Percentiles rank a stretch among this genome's conserved stretches.
Conservation (phyloP, 2,329 filamentous ascomycete genomes). For the Verticillium nonalfalfae region DNA sequence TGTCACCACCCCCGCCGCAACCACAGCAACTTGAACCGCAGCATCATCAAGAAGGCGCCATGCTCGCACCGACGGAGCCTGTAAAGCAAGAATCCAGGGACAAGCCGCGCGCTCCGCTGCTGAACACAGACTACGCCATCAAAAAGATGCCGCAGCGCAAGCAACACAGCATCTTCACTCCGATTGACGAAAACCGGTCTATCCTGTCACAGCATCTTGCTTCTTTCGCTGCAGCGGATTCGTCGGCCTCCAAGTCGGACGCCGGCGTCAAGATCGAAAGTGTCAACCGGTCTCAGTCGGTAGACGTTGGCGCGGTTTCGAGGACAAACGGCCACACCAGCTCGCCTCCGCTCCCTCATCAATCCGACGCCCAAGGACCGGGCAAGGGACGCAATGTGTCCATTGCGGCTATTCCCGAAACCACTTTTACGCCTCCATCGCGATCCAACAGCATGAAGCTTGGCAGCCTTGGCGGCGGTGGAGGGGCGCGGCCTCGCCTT, state of each 20-base stretch:
- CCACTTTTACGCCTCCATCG: conserved; percentile 61
- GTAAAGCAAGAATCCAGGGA: conserved; percentile 41
- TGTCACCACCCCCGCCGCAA: conserved; percentile 48
- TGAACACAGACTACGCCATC: conserved; percentile 46
- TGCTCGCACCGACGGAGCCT: conserved; percentile 41
- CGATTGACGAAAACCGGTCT: conserved; percentile 88
- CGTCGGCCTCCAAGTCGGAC: conserved; percentile 15
- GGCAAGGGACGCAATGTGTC: conserved; percentile 40
- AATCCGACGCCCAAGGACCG: conserved; percentile 30
- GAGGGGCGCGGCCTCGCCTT: conserved; percentile 70
- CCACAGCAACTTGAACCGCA: conserved; percentile 24
- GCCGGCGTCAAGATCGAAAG: conserved; percentile 17
- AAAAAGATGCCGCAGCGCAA: conserved; percentile 69
- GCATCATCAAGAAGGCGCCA: conserved; percentile 39
- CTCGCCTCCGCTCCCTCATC: conserved; percentile 49
- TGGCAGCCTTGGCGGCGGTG: conserved; percentile 29
- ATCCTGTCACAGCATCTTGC: conserved; percentile 80
- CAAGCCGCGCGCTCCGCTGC: conserved; percentile 35
- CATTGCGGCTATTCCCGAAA: conserved; percentile 60
- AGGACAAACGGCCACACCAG: conserved; percentile 40
- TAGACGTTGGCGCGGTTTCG: conserved; percentile 53
- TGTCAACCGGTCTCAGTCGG: conserved; percentile 52
- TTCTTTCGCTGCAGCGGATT: conserved; percentile 51
- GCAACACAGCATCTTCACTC: conserved; percentile 91
- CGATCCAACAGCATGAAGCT: conserved; percentile 59